Evolutionary conservation across 805 yeast genomes (phyloP).

Genomic region (Suhomyces faveliae): DNA sequence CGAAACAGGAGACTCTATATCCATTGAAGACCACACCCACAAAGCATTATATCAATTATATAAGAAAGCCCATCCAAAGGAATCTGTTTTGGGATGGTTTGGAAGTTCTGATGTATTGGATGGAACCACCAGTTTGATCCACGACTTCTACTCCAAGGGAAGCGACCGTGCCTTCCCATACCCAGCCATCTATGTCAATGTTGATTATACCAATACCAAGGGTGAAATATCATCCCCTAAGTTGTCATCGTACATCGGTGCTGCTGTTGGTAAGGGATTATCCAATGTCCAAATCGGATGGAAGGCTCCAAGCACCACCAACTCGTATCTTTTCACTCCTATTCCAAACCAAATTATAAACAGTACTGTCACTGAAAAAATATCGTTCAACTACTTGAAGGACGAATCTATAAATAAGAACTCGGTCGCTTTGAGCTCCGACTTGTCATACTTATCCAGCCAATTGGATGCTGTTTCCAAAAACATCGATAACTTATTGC

Average conservation of each 20-base stretch:
- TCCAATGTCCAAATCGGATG: conserved; percentile 38
- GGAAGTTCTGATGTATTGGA: conserved; percentile 61
- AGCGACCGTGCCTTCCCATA: conserved; percentile 66
- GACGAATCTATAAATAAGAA: conserved; percentile 31
- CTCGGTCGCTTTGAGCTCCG: conserved; percentile 27
- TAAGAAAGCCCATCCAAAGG: conserved; percentile 77
- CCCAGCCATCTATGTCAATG: conserved; percentile 78
- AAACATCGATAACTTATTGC: conserved; percentile 49
- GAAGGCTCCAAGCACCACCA: conserved; percentile 33
- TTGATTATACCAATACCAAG: conserved; percentile 52
- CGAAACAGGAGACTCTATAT: conserved; percentile 72
- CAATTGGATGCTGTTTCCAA: conserved; percentile 47
- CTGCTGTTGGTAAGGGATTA: conserved; percentile 62
- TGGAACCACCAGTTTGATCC: conserved; percentile 71
- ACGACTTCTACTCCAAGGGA: conserved; percentile 74
- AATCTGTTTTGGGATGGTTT: conserved; percentile 83
- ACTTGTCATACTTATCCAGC: conserved; percentile 44
- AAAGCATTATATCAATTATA: conserved; percentile 66
- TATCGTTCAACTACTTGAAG: conserved; percentile 50
- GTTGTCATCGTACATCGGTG: conserved; percentile 69
- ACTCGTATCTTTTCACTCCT: conserved; percentile 68
- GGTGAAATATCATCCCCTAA: conserved; percentile 53
- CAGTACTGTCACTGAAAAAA: conserved; percentile 51
- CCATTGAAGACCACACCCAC: conserved; percentile 76
- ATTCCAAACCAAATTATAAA: conserved; percentile 64